Evolutionary conservation across 352 stramenopile genomes (phyloP), one percentile per base, ranked within the genome.

Genomic region (Phytophthora citrophthora): DNA sequence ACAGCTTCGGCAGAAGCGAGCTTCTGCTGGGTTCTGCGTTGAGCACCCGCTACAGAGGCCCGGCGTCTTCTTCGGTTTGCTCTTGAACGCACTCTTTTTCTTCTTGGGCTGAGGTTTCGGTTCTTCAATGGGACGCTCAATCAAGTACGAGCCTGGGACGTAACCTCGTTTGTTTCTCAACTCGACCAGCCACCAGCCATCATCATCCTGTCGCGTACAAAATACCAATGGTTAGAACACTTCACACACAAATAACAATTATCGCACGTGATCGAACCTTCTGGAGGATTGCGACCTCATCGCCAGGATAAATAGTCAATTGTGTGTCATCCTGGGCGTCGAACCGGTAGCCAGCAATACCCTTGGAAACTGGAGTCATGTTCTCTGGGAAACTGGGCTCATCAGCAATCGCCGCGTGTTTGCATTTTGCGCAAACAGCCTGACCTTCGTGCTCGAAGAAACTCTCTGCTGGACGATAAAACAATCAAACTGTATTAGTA

Each of bases 151-250:
- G 12, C 86, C 86, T 15, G 86, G 86, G 10, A 94, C 86, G 62
- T 93, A 94, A 23, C 86, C 86, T 41, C 86, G 86, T 43, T 88
- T 76, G 54, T 76, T 81, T 53, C 76, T 60, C 39, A 92, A 59
- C 24, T 91, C 81, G 36, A 91, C 86, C 46, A 92, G 74, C 86
- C 86, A 94, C 86, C 86, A 94, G 66, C 86, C 86, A 74, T 94
- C 86, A 40, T 92, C 83, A 34, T 94, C 86, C 74, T 86, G 50
- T 59, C 15, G 38, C 29, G 24, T 18, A 65, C 13, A 39, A 54
- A 9, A 4, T 16, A 11, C 15, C 41, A 18, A 59, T 26, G 4
- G 29, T 52, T 74, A 64, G 38, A 48, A 38, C 26, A 47, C 3
- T 43, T 46, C 34, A 32, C 27, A 49, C 24, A 11, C 15, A 13